Base-by-base conservation (phyloP, 176 grass and related monocot species). In the Saccharum spontaneum region DNA sequence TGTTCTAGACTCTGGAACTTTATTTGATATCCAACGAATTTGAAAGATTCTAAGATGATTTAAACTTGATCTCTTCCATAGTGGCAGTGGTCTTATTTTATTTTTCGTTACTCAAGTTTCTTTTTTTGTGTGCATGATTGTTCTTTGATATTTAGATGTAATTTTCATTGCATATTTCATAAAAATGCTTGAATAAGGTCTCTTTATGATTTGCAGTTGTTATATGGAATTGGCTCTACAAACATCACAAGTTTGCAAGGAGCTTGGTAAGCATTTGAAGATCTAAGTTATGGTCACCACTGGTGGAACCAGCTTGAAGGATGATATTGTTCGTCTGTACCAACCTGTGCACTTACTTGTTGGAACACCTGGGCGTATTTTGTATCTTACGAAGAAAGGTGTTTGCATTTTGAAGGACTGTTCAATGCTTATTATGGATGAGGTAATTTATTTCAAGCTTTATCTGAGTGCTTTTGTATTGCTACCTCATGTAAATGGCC, bases 231-330 rank as follows among this genome's bases (percentile, higher is more conserved):
- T 98, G 88, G 96, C 96, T 69, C 66, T 98, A 70, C 96, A 98
- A 69, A 98, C 96, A 38, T 98, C 93, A 54, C 96, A 98, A 92
- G 93, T 98, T 78, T 98, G 96, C 83, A 98, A 98, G 69, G 96
- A 98, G 72, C 93, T 98, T 67, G 93, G 89, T 11, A 98, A 98
- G 44, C 92, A 98, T 49, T 75, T 98, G 65, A 92, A 94, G 59
- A 98, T 98, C 46, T 86, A 98, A 87, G 87, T 98, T 24, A 98
- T 98, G 96, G 96, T 90, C 23, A 98, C 96, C 38, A 98, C 96
- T 84, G 96, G 96, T 74, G 96, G 96, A 84, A 98, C 96, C 75
- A 98, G 96, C 77, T 48, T 98, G 65, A 95, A 90, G 69, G 96
- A 98, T 86, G 96, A 98, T 54, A 98, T 98, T 70, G 86, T 95